Evolutionary conservation across 2,329 filamentous ascomycete genomes (phyloP), one percentile per base, ranked within the genome.

Genomic region (Ophiocordyceps polyrhachis-furcata): DNA sequence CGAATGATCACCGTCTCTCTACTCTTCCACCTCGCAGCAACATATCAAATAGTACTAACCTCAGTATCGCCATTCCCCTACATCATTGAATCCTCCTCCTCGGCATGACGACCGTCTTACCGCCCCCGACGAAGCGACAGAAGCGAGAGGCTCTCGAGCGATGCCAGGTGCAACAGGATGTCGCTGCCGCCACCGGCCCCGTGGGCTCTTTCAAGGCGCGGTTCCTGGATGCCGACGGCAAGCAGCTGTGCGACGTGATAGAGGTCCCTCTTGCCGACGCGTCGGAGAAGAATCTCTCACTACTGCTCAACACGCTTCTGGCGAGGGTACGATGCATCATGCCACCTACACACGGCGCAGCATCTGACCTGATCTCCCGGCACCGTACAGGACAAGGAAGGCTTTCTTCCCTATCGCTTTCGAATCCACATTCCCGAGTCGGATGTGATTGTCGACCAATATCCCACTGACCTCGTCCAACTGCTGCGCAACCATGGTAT

Each of bases 71-170:
- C 46, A 41, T 21, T 25, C 17, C 1, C 31, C 19, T 17, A 19
- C 38, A 42, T 29, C 40, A n/a, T n/a, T 17, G 38, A 28, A 37
- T 31, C 15, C 29, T 41, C 43, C 25, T 32, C 41, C 32, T 38
- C 25, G 50, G 43, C 41, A 93, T 93, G 86, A 76, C 86, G 53
- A 93, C 86, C 5, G 65, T 88, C 42, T 61, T 81, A 6, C 86
- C 86, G n/a, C 86, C 84, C 42, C 84, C 85, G 5, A 88, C 81
- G 44, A 96, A 95, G 64, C 77, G 87, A 49, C 87, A 94, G 58
- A 83, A 80, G 62, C 76, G 81, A 43, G 84, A 84, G 53, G 73
- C 73, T 20, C 70, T 81, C 38, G 83, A 85, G 53, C 77, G 76
- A 55, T 74, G 82, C 8, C 72, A 78, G 51, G 67, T 76, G 42